Base-by-base conservation (phyloP, 2,329 filamentous ascomycete genomes). In the Claviceps sp. region DNA sequence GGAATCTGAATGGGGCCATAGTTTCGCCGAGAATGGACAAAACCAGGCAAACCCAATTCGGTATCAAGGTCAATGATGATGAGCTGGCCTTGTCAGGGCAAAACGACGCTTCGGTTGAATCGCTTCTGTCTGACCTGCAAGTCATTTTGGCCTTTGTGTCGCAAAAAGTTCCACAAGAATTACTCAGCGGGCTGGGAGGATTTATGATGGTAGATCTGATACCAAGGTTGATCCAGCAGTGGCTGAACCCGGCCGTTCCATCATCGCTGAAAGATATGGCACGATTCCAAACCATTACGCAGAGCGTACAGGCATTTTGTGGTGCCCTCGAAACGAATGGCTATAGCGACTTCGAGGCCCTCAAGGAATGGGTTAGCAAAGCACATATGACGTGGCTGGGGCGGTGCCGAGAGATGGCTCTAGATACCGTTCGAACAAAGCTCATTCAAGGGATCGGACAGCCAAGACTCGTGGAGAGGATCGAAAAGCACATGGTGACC, bases 351-450 rank as follows among this genome's bases (percentile, higher is more conserved):
- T 72, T 78, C 47, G 71, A 75, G 14, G 78, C 83, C 36, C 69
- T 98, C 39, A 74, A 79, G 45, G 80, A 87, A 23, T 98, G 93
- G 91, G 82, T 88, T 0, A 79, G 83, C 42, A 82, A 84, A 55
- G 85, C 88, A 1, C 86, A 89, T 0, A 80, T 81, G 52, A 82
- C 88, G 26, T 98, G 93, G 93, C 76, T 97, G 14, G 79, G 79
- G 2, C 91, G 88, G 63, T 85, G 89, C 57, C 82, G 86, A 60
- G 89, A 95, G 60, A 81, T 77, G 37, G 83, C 88, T 0, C 75
- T 98, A 23, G 84, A 90, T 55, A 76, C 78, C 37, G 81, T 94
- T 13, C 80, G 93, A 23, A 77, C 69, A 20, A 78, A 84, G 45
- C 74, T 96, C 2, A 75, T 81, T 3, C 70, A 71, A 49, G 86